Evolutionary conservation across 495 filamentous ascomycete genomes (phyloP).

Genomic region (Neurospora hispaniola): DNA sequence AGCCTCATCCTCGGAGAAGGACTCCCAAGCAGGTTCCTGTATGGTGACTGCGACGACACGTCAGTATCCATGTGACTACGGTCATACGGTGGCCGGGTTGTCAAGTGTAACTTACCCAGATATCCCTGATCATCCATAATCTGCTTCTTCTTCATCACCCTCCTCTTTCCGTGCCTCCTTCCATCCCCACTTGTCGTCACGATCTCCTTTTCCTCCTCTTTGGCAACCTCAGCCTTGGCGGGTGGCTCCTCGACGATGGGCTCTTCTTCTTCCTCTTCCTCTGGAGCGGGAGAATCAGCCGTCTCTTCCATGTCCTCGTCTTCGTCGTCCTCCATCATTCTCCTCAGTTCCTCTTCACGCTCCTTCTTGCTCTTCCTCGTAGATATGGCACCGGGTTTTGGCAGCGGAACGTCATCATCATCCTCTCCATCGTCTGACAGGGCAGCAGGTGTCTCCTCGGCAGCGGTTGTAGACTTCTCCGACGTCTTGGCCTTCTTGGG

Average conservation of each 20-base stretch:
- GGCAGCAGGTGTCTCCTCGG: slow-evolving; percentile 50
- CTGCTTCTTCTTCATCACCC: slow-evolving; percentile 82
- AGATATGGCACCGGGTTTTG: slow-evolving; percentile 23
- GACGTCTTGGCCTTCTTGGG: slow-evolving; percentile 42
- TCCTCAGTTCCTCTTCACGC: slow-evolving; percentile 58
- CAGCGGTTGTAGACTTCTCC: slow-evolving; percentile 29
- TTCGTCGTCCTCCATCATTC: slow-evolving; percentile 85
- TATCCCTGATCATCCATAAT: slow-evolving; percentile 91
- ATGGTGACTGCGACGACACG: slow-evolving; percentile 58
- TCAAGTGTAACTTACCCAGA: slow-evolving; percentile 49
- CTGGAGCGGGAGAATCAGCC: slow-evolving; percentile 6
- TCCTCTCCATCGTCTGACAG: slow-evolving; percentile 64
- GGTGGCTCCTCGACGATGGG: slow-evolving; percentile 23
- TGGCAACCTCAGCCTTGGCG: slow-evolving; percentile 22
- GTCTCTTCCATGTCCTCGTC: slow-evolving; percentile 28
- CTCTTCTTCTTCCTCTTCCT: slow-evolving; percentile 16
- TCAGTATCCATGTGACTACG: slow-evolving; percentile 4
- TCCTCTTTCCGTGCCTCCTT: slow-evolving; percentile 66
- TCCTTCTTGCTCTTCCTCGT: slow-evolving; percentile 53
- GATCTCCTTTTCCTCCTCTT: slow-evolving; percentile 43
- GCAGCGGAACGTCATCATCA: slow-evolving; percentile 38
- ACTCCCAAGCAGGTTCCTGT: slow-evolving; percentile 85
- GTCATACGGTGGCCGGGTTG: neutral
- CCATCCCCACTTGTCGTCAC: slow-evolving; percentile 49
- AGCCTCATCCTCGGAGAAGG: slow-evolving; percentile 83